Base-by-base conservation (phyloP, 257 asterid genomes). In the Scutellaria minor region DNA sequence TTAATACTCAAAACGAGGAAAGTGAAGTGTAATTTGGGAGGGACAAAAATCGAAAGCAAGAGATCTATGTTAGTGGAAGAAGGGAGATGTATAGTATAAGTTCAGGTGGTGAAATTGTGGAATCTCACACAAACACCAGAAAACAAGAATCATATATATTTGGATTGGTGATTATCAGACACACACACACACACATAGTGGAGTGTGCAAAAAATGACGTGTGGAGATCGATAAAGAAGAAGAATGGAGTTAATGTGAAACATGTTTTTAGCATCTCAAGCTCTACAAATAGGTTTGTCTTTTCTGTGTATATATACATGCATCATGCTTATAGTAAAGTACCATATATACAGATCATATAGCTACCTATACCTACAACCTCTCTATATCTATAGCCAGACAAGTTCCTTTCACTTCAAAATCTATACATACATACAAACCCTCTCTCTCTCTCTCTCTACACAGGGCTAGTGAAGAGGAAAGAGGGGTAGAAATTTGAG, bases 221-320 rank as follows among this genome's bases (percentile, higher is more conserved):
- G 62, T 42, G 64, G 66, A 60, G 63, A 78, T 71, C 80, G 70
- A 82, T 68, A 69, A 78, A 75, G 79, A 52, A 31, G 45, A 51
- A 46, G 53, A 48, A 63, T 11, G 12, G 64, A 76, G 64, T 78
- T 20, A 82, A 82, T 72, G 79, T 68, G 60, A 14, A 15, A 72
- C 57, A 74, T 79, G 86, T 65, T 73, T 76, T 73, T 73, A 74
- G 86, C 78, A 79, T 69, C 80, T 79, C 54, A 76, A 47, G 37
- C 78, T 63, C 56, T 68, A 45, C 5, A 55, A 53, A 57, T 68
- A 42, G 83, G 77, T 48, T 41, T 54, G 70, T 81, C 73, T 70
- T 82, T 75, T 66, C 66, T 65, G 60, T 57, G 47, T 57, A 57
- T 68, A 71, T 57, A 56, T 68, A 20, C 81, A 68, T 75, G 42